Evolutionary conservation across 2,329 filamentous ascomycete genomes (phyloP), one percentile per base, ranked within the genome.

Genomic region (Seiridium unicorne): DNA sequence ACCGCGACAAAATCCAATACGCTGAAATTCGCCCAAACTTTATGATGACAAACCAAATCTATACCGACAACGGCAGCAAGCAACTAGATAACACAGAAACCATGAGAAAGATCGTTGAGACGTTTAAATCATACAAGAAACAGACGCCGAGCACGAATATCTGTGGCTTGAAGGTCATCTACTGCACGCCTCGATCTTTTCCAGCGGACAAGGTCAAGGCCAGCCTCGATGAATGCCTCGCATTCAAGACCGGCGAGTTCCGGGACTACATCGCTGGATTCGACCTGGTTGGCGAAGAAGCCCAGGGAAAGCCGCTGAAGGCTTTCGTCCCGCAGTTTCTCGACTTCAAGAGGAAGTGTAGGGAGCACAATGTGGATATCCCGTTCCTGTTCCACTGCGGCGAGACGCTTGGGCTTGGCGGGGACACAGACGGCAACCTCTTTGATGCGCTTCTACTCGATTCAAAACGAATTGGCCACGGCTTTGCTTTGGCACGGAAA

Each of bases 341-440:
- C 4, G 74, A 76, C 1, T 85, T 87, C 64, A 69, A 75, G 53
- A 67, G 74, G 32, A 76, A 76, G 6, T 86, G 84, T 67, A 66
- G 74, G 40, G 60, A 66, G 3, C 69, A 79, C 13, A 47, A 62
- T 3, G 58, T 89, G 3, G 79, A 86, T 0, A 89, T 92, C 3
- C 89, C 89, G 0, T 91, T 92, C 68, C 77, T 92, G 44, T 90
- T 92, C 68, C 89, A 93, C 73, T 91, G 89, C 64, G 90, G 89
- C 32, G 90, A 93, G 75, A 91, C 89, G 1, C 78, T 91, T 4
- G 86, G 91, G 36, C 81, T 83, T 7, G 89, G 88, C 44, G 82
- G 81, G 32, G 83, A 86, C 4, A 81, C 82, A 1, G 87, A 92
- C 63, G 86, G 82, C 18, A 93, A 92, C 69, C 76, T 93, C 0